Evolutionary conservation across 2,329 filamentous ascomycete species (phyloP).

Genomic region (Ophiostoma pallidulum): DNA sequence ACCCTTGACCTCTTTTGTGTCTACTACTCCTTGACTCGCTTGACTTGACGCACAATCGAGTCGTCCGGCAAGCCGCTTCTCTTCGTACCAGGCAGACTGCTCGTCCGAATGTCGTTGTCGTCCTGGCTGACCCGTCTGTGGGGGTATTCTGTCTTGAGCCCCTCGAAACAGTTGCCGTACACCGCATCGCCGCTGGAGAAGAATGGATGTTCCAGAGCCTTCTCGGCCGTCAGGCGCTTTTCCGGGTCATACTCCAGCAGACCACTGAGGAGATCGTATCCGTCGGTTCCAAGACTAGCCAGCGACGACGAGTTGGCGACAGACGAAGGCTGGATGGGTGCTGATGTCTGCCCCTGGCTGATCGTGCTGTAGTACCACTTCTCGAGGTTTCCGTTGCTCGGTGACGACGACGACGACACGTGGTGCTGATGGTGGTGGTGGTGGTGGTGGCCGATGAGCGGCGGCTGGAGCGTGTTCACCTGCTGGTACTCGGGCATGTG

Average conservation of each 20-base stretch:
- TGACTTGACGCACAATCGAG: constrained; percentile 50
- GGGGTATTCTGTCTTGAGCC: constrained; percentile 79
- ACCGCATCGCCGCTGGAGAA: constrained; percentile 68
- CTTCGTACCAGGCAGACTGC: constrained; percentile 84
- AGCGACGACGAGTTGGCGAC: constrained; percentile 28
- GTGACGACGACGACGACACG: not conserved
- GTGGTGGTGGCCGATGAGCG: constrained; percentile 26
- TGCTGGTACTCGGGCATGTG: constrained; percentile 82
- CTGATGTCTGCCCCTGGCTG: constrained; percentile 38
- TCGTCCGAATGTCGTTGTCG: constrained; percentile 89
- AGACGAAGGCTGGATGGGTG: constrained; percentile 38
- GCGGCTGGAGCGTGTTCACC: constrained; percentile 47
- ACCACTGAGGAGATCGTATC: constrained; percentile 70
- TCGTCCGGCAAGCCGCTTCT: constrained; percentile 80
- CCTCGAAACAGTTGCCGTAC: constrained; percentile 81
- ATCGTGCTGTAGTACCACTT: constrained; percentile 71
- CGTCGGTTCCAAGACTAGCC: constrained; percentile 61
- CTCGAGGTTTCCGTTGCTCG: constrained; percentile 47
- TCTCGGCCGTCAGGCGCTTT: constrained; percentile 75
- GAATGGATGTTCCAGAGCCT: constrained; percentile 84
- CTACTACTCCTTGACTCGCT: constrained; percentile 48
- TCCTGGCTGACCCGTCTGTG: constrained; percentile 85
- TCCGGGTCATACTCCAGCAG: constrained; percentile 89
- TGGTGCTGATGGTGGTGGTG: constrained; percentile 23
- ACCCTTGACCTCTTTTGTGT: no score